These are phyloP conservation scores for Strobilomyces echinocephalus DNA, from an alignment of 768 basidiomycete species.

Conservation along the genomic window DNA sequence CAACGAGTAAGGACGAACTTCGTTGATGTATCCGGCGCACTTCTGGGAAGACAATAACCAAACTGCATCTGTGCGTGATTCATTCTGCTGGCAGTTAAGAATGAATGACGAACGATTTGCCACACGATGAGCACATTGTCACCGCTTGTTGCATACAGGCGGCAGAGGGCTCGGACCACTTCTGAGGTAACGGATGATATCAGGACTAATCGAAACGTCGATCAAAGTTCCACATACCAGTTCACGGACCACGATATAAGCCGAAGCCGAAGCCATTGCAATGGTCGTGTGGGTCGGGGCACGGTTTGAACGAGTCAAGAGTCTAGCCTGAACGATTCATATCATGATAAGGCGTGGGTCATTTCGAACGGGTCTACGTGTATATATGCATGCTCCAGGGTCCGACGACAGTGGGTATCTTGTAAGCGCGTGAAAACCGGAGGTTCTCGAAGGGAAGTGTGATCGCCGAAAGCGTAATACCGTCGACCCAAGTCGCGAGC, in stretches of 20 bases:
- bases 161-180: background rate
- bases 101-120: no score
- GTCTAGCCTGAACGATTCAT: background rate
- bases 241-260: background rate
- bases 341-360: background rate
- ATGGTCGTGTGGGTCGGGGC: no score
- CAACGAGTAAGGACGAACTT: no score
- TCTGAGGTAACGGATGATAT: background rate
- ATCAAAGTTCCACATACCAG: background rate
- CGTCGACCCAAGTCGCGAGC: background rate
- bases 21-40: no score
- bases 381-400: background rate
- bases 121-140: background rate
- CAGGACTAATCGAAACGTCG: background rate
- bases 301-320: background rate
- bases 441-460: background rate
- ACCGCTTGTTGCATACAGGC: background rate
- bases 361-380: background rate
- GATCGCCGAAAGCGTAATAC: background rate
- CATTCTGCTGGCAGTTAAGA: no score
- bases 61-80: background rate
- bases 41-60: background rate
- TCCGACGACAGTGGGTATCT: background rate
- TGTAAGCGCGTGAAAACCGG: background rate
- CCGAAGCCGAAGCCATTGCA: background rate